phyloP scores from a whole-genome alignment of 176 grass and related monocot species.

The Aegilops sharonensis region DNA sequence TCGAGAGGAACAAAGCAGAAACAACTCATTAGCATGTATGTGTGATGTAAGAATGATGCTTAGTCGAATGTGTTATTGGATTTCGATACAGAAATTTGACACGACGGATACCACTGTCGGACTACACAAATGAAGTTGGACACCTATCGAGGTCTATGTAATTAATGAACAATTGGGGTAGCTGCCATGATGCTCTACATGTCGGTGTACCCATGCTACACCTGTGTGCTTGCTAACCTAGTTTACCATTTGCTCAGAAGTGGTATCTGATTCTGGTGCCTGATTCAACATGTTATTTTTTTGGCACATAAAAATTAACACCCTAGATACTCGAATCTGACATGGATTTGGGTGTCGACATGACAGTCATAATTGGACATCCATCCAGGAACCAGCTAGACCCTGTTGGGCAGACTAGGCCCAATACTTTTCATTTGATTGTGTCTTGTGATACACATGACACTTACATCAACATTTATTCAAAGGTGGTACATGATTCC shows the following conservation, averaged over 20 bases:
- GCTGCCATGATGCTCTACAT: not conserved
- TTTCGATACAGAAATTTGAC: not conserved
- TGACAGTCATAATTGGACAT: no score
- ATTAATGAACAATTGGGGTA: not conserved
- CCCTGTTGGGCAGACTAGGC: no score
- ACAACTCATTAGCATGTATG: not conserved
- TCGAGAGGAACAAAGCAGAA: no score
- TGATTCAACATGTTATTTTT: not conserved
- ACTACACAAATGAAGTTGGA: not conserved
- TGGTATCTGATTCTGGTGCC: not conserved
- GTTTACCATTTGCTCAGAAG: not conserved
- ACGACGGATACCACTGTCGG: not conserved
- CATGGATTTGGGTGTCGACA: no score
- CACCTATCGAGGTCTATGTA: not conserved
- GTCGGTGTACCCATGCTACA: not conserved
- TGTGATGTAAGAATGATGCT: constrained; percentile 10
- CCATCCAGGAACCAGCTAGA: no score
- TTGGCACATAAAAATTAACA: not conserved
- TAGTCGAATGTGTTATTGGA: not conserved
- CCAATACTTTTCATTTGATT: no score
- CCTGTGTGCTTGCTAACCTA: not conserved
- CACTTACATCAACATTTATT: no score
- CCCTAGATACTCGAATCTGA: no score
- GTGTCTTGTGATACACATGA: no score
- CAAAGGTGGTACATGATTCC: no score